These are phyloP conservation scores for Colletotrichum falcatum DNA, from an alignment of 2,329 filamentous ascomycete genomes.

Conservation along the genomic window DNA sequence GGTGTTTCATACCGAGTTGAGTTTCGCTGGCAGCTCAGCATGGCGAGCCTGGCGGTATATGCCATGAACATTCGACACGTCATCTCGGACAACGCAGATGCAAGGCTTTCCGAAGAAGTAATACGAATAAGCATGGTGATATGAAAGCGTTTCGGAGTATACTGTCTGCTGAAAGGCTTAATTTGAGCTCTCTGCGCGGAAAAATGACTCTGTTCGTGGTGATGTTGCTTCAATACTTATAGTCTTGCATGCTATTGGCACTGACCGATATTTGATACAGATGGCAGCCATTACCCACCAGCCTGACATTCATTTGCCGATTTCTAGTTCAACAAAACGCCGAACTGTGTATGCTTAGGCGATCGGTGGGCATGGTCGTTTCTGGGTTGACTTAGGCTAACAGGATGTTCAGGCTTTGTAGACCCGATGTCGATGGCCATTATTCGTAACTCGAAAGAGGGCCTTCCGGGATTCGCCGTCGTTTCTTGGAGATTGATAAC, in stretches of 20 bases:
- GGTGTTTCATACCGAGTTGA: slow-evolving; percentile 11
- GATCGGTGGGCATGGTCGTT: not conserved
- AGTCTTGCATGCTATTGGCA: too few species aligned
- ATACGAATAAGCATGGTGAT: too few species aligned
- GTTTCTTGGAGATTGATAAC: not conserved
- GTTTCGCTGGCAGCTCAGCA: not conserved
- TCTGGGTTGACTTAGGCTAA: not conserved
- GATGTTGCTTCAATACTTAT: not conserved
- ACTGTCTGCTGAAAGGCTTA: not conserved
- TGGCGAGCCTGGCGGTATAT: not conserved
- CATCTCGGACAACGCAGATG: not conserved
- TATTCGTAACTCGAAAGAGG: accelerated
- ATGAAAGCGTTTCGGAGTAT: not conserved
- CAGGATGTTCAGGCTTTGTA: not conserved
- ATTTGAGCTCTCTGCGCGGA: not conserved
- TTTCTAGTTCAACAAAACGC: slow-evolving; percentile 7
- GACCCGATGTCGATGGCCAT: not conserved
- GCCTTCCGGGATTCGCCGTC: not conserved
- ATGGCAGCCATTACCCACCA: not conserved
- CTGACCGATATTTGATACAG: not conserved
- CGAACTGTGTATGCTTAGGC: slow-evolving; percentile 7
- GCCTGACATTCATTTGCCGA: slow-evolving; percentile 15
- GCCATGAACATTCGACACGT: slow-evolving; percentile 8
- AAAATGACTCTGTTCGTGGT: slow-evolving; percentile 12
- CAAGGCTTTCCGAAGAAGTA: not conserved